A percentile compares a stretch with the other conserved stretches of the same genome.
These are phyloP conservation scores for Sporothrix euskadiensis DNA, from an alignment of 2,329 filamentous ascomycete species.

Conservation along the genomic window DNA sequence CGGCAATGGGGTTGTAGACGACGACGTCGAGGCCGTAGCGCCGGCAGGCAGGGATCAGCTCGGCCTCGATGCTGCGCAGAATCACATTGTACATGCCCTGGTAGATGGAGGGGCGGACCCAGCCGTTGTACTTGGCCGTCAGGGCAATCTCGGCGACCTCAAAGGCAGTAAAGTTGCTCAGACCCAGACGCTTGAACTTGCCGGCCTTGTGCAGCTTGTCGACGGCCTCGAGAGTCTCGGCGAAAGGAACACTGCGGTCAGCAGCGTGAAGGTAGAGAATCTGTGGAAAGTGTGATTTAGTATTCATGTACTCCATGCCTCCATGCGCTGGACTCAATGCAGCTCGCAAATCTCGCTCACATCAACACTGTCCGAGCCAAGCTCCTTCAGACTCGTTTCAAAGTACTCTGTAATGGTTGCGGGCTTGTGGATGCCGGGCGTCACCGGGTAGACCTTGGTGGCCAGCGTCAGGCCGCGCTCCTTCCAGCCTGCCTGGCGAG, in stretches of 20 bases:
- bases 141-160: slow-evolving; percentile 75
- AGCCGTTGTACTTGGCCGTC: slow-evolving; percentile 65
- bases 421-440: slow-evolving; percentile 61
- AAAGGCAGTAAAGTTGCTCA: slow-evolving; percentile 73
- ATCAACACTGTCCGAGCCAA: slow-evolving; percentile 72
- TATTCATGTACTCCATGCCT: too few relatives aligned
- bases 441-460: slow-evolving; percentile 71
- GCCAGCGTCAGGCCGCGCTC: slow-evolving; percentile 74
- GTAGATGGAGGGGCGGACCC: slow-evolving; percentile 71
- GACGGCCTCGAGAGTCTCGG: slow-evolving; percentile 66
- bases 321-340: not conserved
- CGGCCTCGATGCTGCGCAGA: slow-evolving; percentile 55
- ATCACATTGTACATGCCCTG: slow-evolving; percentile 71
- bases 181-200: slow-evolving; percentile 69
- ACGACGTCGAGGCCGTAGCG: slow-evolving; percentile 70
- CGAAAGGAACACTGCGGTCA: slow-evolving; percentile 37
- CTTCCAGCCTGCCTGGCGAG: slow-evolving; percentile 72
- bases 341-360: slow-evolving; percentile 42
- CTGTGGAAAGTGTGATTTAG: slow-evolving; percentile 32
- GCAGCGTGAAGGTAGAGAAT: slow-evolving; percentile 77
- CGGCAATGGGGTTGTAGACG: slow-evolving; percentile 71
- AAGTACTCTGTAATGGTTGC: slow-evolving; percentile 63
- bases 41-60: slow-evolving; percentile 64
- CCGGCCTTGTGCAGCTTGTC: slow-evolving; percentile 69
- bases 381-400: slow-evolving; percentile 66